Percentiles rank a stretch among this genome's conserved stretches.
These are phyloP conservation scores for Diplodia scrobiculata DNA, from an alignment of 2,329 filamentous ascomycete species.

Conservation along the genomic window DNA sequence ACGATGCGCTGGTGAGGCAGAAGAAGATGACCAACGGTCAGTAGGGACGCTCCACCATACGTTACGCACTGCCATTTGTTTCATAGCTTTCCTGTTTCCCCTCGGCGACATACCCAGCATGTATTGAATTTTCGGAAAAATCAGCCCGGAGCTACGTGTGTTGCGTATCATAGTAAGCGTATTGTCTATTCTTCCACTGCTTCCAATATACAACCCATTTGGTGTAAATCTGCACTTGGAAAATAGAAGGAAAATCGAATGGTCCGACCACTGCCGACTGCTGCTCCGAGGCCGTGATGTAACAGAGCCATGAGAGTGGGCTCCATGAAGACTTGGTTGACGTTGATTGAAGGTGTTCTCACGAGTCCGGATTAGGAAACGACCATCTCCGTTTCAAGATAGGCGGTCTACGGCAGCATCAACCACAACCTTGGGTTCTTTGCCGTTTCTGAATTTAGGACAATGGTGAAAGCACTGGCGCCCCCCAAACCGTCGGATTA, in stretches of 20 bases:
- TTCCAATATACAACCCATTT: too few relatives aligned
- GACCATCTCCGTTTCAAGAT: not conserved
- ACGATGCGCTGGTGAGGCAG: slow-evolving; percentile 12
- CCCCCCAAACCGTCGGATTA: not conserved
- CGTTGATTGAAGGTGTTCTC: not conserved
- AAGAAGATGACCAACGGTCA: slow-evolving; percentile 6
- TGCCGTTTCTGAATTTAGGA: not conserved
- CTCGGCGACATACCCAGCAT: not conserved
- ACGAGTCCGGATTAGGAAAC: not conserved
- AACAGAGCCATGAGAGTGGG: too few relatives aligned
- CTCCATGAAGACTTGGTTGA: not conserved
- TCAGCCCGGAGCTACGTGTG: not conserved
- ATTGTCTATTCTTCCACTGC: not conserved
- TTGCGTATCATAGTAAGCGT: not conserved
- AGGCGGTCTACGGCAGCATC: not conserved
- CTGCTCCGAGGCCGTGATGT: too few relatives aligned
- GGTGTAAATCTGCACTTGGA: too few relatives aligned
- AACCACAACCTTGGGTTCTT: not conserved
- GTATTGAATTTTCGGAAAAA: not conserved
- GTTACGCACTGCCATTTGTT: not conserved
- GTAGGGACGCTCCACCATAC: not conserved
- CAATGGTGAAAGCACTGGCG: not conserved
- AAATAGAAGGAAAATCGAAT: too few relatives aligned
- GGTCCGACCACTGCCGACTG: too few relatives aligned
- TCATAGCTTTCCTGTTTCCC: not conserved